Evolutionary conservation across 1,284 basidiomycete species (phyloP), one percentile per base, ranked within the genome.

Genomic region (Austroboletus niveus): DNA sequence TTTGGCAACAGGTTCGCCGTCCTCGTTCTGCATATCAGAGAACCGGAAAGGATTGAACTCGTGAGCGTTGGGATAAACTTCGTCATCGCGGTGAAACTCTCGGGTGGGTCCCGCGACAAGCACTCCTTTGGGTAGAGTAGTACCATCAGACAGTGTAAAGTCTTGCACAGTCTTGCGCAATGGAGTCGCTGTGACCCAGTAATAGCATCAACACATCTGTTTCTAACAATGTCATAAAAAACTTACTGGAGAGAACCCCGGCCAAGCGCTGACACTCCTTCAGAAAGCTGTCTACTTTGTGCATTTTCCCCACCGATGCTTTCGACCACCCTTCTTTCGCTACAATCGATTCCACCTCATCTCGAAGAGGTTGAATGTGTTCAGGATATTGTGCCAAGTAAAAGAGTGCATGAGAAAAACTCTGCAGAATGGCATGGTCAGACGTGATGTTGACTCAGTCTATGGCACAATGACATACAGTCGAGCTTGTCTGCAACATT

Each of bases 251-350:
- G 38, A 51, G 53, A 8, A 69, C 27, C 1, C 69, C 66, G 29
- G 64, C 60, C 17, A 68, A 35, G 6, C 76, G 66, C 49, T 71
- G 66, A 2, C 68, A 63, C 58, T 79, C 77, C 42, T 68, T 69
- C 24, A 79, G 17, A 58, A 79, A 76, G 55, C 76, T 79, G 58
- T 79, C 77, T 4, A 76, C 48, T 55, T 72, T 75, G 48, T 57
- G 55, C 73, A 78, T 73, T 46, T 70, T 70, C 39, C 57, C 63
- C 39, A 78, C 51, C 0, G 71, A 68, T 1, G 51, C 58, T 55
- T 74, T 76, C 8, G 73, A 69, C 75, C 76, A 77, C 6, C 76
- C 77, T 12, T 76, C 66, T 32, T 64, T 58, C 2, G 12, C 14
- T 4, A 41, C 40, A 15, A 41, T 41, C 20, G 58, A 34, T 17